Evolutionary conservation across 495 filamentous ascomycete genomes (phyloP), one percentile per base, ranked within the genome.

Genomic region (Tuber calosporum): DNA sequence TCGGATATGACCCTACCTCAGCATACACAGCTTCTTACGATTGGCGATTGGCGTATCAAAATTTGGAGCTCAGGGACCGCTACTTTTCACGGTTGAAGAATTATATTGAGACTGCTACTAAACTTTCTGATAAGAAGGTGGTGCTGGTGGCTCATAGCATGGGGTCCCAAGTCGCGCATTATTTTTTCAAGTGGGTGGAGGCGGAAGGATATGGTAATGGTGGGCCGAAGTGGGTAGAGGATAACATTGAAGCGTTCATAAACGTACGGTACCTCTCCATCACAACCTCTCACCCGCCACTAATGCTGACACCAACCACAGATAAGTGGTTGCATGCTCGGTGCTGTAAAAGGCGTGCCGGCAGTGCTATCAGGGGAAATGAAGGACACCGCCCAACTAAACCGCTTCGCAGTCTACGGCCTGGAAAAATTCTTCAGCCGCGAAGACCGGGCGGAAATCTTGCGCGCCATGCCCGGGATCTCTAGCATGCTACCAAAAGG

Each of bases 111-210:
- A 87, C 90, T 39, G 91, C 91, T 0, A 86, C 90, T 37, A 80
- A 87, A 26, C 85, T 92, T 19, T 85, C 87, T 13, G 87, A 88
- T 66, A 88, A 91, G 74, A 99, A 99, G 80, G 90, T 91, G 30
- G 91, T 92, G 0, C 84, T 99, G n/a, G 86, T 93, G 1, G 95
- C 93, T 7, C 95, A 99, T 84, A 96, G 92, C 82, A 99, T 99
- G 95, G 95, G 95, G 41, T 92, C 91, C 43, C 96, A 98, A 82
- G 94, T 99, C 0, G 84, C 94, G 19, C 90, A 96, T 81, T 98
- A 97, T 84, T 99, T 99, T 83, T 92, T 97, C 79, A 96, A 99
- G 78, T 99, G 95, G 95, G 94, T 96, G 13, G 92, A 96, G 75
- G 89, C 92, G 30, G 84, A 89, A 36, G 87, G 88, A 1, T 88